phyloP scores from a whole-genome alignment of 2,329 filamentous ascomycete species.

The Paraphaeosphaeria sporulosa region DNA sequence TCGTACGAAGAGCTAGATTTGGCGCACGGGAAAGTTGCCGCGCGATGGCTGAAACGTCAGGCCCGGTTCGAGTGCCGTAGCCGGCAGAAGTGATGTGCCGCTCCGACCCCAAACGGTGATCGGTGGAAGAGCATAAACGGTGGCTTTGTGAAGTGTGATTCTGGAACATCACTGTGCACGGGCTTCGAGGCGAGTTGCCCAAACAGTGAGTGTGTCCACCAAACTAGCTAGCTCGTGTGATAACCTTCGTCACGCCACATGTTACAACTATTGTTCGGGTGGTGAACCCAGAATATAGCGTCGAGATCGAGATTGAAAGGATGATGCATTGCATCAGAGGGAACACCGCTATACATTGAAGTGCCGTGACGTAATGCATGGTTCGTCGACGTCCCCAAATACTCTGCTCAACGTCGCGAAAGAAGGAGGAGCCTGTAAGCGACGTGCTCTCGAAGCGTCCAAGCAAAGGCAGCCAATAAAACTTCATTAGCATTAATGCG shows the following conservation, averaged over 20 bases:
- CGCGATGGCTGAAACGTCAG: conserved; percentile 12
- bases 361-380: background rate
- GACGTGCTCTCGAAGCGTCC: background rate
- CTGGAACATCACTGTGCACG: background rate
- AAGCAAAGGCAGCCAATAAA: background rate
- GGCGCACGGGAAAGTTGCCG: background rate
- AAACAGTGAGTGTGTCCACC: background rate
- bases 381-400: background rate
- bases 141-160: background rate
- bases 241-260: background rate
- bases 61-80: background rate
- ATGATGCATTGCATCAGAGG: background rate
- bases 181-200: background rate
- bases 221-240: background rate
- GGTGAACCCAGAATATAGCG: background rate
- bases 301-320: background rate
- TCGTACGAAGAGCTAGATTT: background rate
- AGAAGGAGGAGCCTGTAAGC: background rate
- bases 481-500: background rate
- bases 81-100: background rate
- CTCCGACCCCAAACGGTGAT: background rate
- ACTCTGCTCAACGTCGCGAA: background rate
- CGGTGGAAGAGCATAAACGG: background rate
- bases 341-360: background rate
- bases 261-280: background rate